phyloP scores from a whole-genome alignment of 148 eudicot species.

The Dianthus caryophyllus region DNA sequence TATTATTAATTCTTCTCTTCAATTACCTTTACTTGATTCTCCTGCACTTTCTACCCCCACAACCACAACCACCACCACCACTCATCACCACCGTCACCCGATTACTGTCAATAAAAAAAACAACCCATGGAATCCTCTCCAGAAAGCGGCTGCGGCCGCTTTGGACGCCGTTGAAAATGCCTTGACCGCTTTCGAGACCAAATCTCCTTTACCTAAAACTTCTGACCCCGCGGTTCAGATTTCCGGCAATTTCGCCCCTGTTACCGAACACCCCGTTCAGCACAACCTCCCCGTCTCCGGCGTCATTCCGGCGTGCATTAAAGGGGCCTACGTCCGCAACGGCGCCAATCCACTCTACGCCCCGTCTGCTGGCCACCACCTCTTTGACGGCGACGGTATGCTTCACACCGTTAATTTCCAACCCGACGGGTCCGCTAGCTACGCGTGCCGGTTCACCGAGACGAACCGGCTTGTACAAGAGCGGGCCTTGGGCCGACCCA shows the following conservation, averaged over 20 bases:
- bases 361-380: conserved; percentile 63
- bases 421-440: conserved; percentile 32
- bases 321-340: conserved; percentile 64
- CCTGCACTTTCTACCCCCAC: no score
- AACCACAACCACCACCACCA: no score
- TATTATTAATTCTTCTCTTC: conserved; percentile 14
- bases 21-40: conserved; percentile 27
- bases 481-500: conserved; percentile 42
- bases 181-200: conserved; percentile 30
- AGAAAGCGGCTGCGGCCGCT: conserved; percentile 35
- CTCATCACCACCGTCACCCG: no score
- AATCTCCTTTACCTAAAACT: conserved; percentile 47
- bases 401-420: conserved; percentile 51
- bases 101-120: no score
- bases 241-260: conserved; percentile 73
- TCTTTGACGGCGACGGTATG: conserved; percentile 90
- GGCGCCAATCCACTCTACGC: conserved; percentile 64
- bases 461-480: conserved; percentile 61
- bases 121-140: conserved; percentile 43
- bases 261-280: conserved; percentile 42
- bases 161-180: conserved; percentile 38
- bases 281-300: conserved; percentile 39
- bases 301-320: conserved; percentile 39
- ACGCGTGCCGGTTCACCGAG: conserved; percentile 71
- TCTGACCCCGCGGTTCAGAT: conserved; percentile 59